phyloP scores from a whole-genome alignment of 179 eudicot species.

The Dionaea muscipula region DNA sequence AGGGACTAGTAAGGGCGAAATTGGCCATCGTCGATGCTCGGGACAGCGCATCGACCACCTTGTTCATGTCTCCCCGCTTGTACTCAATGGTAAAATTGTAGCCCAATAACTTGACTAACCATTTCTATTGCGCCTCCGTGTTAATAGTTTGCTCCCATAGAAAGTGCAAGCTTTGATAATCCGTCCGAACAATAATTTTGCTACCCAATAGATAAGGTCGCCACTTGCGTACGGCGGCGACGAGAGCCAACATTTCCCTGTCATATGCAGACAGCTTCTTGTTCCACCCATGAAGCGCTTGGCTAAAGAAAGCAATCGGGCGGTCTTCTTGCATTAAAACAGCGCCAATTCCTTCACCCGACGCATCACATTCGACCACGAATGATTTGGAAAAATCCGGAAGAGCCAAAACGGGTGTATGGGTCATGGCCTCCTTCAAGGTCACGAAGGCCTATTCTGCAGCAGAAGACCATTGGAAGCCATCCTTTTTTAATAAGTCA shows the following conservation, averaged over 20 bases:
- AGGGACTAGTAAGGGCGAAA: not conserved
- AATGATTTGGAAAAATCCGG: not conserved
- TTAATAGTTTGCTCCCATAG: slow-evolving; percentile 1
- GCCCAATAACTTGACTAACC: slow-evolving; percentile 6
- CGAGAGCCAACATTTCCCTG: not conserved
- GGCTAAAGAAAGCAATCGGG: no score
- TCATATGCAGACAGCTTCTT: no score
- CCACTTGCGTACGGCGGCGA: not conserved
- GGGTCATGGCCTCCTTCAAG: not conserved
- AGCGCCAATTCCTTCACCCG: not conserved
- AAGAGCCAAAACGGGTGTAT: not conserved
- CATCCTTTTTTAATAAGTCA: no score
- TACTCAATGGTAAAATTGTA: no score
- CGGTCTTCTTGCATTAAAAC: slow-evolving; percentile 3
- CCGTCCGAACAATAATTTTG: no score
- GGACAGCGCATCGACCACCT: slow-evolving; percentile 4
- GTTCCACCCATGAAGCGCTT: no score
- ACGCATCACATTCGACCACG: slow-evolving; percentile 3
- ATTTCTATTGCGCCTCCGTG: slow-evolving; percentile 6
- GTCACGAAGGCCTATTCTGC: not conserved
- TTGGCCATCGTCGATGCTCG: not conserved
- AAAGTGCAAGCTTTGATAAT: not conserved
- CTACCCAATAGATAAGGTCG: not conserved
- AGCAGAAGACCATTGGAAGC: not conserved
- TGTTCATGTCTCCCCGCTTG: not conserved